Base-by-base conservation (phyloP, 2,329 filamentous ascomycete species). In the Claviceps quebecensis region DNA sequence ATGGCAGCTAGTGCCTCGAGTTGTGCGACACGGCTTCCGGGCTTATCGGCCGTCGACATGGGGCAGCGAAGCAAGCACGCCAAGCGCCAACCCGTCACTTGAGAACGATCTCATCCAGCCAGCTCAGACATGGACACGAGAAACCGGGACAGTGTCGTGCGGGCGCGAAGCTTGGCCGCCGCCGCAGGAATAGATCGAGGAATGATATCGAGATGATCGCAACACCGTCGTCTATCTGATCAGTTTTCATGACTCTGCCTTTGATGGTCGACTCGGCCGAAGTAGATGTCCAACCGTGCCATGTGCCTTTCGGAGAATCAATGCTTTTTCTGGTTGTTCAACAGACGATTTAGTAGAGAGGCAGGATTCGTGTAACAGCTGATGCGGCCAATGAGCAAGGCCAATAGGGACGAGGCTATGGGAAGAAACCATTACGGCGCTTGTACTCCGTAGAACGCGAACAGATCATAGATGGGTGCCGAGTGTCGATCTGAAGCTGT, bases 41-140 rank as follows among this genome's bases (percentile, higher is more conserved):
- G 44, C 45, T 41, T 23, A 23, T 17, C 50, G 38, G 37, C 45
- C 29, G n/a, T 50, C 48, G 47, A 44, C 47, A 50, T 36, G 40
- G 41, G 48, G 26, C 45, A n/a, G 38, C 16, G 9, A 40, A 16
- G 41, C 41, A 44, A 44, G 22, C 22, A 44, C 41, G 41, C 41
- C 16, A 26, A 44, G 6, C 19, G 41, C 14, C 41, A 44, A 34
- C 29, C 29, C 3, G 29, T 34, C 29, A 34, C 9, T 34, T 34
- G 29, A 34, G 9, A 34, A 34, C 9, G 3, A 34, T 34, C 29
- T 11, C 9, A 11, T 34, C 41, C 22, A 14, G n/a, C 38, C 48
- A 29, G 41, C 36, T 45, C 40, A 45, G 38, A 37, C 48, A 16
- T 22, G 36, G 40, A 37, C 48, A 50, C 19, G 41, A 36, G 16